These are phyloP conservation scores for Hypoxylon fragiforme DNA, from an alignment of 495 filamentous ascomycete genomes.

Conservation along the genomic window DNA sequence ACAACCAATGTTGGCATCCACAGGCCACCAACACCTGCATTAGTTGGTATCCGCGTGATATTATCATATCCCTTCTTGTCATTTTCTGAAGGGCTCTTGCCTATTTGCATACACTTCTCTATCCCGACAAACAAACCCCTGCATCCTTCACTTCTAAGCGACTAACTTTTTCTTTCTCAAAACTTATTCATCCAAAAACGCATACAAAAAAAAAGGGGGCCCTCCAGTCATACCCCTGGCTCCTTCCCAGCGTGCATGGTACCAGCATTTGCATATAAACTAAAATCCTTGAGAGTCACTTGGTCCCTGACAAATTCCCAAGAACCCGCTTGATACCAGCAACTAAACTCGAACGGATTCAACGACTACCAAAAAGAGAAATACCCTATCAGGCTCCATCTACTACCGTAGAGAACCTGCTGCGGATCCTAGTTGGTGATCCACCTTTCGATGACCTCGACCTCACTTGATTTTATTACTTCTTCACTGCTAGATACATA, in stretches of 20 bases:
- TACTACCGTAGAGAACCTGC: conserved; percentile 9
- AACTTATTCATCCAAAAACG: not conserved
- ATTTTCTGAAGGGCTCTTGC: not conserved
- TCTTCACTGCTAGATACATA: too few species aligned
- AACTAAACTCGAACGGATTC: conserved; percentile 30
- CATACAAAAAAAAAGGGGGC: not conserved
- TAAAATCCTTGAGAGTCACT: conserved; percentile 21
- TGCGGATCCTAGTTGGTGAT: conserved; percentile 2
- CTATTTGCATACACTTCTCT: not conserved
- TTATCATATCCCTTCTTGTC: too few species aligned
- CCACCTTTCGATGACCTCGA: too few species aligned
- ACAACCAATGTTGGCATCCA: too few species aligned
- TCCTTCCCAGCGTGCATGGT: not conserved
- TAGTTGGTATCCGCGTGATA: too few species aligned
- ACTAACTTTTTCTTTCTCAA: conserved; percentile 1
- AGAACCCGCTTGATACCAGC: conserved; percentile 13
- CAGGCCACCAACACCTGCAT: conserved; percentile 26
- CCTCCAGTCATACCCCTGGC: not conserved
- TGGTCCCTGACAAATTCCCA: conserved; percentile 12
- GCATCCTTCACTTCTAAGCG: conserved; percentile 12
- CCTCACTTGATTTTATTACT: too few species aligned
- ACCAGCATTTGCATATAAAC: too few species aligned
- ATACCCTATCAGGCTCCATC: conserved; percentile 11
- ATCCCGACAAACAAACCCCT: conserved; percentile 19
- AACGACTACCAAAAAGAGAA: conserved; percentile 26